These are phyloP conservation scores for Prunella vulgaris DNA, from an alignment of 257 asterid genomes.

Conservation along the genomic window DNA sequence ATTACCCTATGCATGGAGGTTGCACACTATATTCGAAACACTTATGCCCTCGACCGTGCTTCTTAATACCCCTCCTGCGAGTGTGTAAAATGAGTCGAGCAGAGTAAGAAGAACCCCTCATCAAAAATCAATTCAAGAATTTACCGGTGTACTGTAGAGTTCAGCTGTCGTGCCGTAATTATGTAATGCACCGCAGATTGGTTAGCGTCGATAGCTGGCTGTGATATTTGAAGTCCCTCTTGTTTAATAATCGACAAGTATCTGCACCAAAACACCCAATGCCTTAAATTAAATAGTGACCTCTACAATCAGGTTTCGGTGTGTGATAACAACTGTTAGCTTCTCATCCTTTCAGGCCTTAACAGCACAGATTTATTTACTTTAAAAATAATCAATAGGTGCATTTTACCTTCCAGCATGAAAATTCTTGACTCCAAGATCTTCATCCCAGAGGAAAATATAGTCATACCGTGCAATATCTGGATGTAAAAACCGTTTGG, in stretches of 20 bases:
- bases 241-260: constrained; percentile 50
- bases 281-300: not conserved
- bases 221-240: constrained; percentile 78
- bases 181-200: constrained; percentile 58
- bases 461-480: constrained; percentile 57
- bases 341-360: too few species aligned
- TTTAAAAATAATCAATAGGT: not conserved
- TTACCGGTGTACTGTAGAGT: constrained; percentile 62
- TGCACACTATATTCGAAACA: constrained; percentile 46
- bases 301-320: not conserved
- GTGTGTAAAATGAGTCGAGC: not conserved
- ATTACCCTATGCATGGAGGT: constrained; percentile 76
- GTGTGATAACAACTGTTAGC: not conserved
- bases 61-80: constrained; percentile 44
- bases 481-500: constrained; percentile 85
- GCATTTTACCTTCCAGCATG: constrained; percentile 48
- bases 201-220: constrained; percentile 69
- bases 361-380: too few species aligned
- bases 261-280: constrained; percentile 29
- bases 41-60: constrained; percentile 40
- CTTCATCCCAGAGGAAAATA: constrained; percentile 85
- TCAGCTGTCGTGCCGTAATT: constrained; percentile 45
- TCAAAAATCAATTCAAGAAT: not conserved
- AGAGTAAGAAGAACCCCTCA: not conserved
- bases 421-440: constrained; percentile 70